Percentiles rank a stretch among this genome's conserved stretches.
Evolutionary conservation across 176 grass and related monocot species (phyloP).

Genomic region (Puya raimondii): DNA sequence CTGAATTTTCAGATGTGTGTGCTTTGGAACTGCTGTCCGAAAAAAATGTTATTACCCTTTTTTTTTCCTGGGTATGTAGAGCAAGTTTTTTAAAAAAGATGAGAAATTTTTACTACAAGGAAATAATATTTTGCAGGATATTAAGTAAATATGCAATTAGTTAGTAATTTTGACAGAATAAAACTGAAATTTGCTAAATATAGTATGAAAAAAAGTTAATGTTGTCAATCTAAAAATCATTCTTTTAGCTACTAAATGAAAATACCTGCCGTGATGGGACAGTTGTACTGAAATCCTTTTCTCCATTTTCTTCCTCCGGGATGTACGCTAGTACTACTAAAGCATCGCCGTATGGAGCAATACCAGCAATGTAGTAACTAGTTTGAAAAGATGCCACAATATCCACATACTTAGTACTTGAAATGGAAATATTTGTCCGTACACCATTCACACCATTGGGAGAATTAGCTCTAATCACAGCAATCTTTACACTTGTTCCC

Average conservation of each 20-base stretch:
- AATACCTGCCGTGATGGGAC: slow-evolving; percentile 68
- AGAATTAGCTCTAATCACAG: slow-evolving; percentile 62
- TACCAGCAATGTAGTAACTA: slow-evolving; percentile 84
- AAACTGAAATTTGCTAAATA: background rate
- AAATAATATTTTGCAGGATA: too few species aligned
- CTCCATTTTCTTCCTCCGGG: slow-evolving; percentile 60
- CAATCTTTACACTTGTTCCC: slow-evolving; percentile 88
- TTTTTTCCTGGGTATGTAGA: too few species aligned
- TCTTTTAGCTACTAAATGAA: background rate
- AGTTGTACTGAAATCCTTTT: slow-evolving; percentile 42
- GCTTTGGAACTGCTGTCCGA: too few species aligned
- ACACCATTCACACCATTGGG: slow-evolving; percentile 69
- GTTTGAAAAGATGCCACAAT: slow-evolving; percentile 97
- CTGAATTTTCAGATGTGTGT: too few species aligned
- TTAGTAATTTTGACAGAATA: background rate
- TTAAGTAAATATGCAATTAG: too few species aligned
- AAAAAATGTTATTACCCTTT: too few species aligned
- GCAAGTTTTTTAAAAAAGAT: too few species aligned
- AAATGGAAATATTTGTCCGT: slow-evolving; percentile 46
- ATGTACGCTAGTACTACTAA: slow-evolving; percentile 91
- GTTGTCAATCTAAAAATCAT: background rate
- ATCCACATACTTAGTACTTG: slow-evolving; percentile 81
- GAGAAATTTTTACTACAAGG: too few species aligned
- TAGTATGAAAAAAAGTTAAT: background rate
- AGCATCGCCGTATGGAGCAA: slow-evolving; percentile 92